Evolutionary conservation across 2,329 filamentous ascomycete species (phyloP).

Genomic region (Aspergillus cejpii): DNA sequence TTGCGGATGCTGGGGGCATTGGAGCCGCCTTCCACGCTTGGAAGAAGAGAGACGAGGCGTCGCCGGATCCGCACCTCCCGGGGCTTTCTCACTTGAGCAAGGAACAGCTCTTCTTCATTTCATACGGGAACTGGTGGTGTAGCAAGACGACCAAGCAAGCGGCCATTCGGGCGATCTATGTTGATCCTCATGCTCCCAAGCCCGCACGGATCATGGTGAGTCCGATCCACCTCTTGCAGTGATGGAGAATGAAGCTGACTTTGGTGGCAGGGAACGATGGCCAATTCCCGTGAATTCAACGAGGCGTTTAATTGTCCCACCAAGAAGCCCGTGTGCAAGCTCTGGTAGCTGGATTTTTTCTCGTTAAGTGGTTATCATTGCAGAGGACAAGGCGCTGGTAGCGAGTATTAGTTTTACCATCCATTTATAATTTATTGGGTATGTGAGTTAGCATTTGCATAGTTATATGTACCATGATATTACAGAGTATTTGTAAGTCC

Average conservation of each 20-base stretch:
- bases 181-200: slow-evolving; percentile 60
- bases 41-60: slow-evolving; percentile 51
- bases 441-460: too few species aligned
- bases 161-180: slow-evolving; percentile 53
- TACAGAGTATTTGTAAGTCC: too few species aligned
- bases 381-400: too few species aligned
- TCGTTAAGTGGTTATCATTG: too few species aligned
- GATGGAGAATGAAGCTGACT: slow-evolving; percentile 2
- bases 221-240: slow-evolving; percentile 8
- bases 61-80: slow-evolving; percentile 51
- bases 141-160: slow-evolving; percentile 55
- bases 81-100: slow-evolving; percentile 58
- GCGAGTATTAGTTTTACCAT: too few species aligned
- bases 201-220: slow-evolving; percentile 51
- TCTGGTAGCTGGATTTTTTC: slow-evolving; percentile 50
- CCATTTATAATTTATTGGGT: too few species aligned
- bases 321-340: slow-evolving; percentile 61
- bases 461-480: too few species aligned
- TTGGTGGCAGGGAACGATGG: slow-evolving; percentile 50
- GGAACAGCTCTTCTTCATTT: slow-evolving; percentile 64
- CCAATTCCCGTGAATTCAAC: slow-evolving; percentile 61
- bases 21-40: slow-evolving; percentile 59
- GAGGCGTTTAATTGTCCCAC: slow-evolving; percentile 60
- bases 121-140: slow-evolving; percentile 61
- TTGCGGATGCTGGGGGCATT: slow-evolving; percentile 63